Evolutionary conservation across 768 basidiomycete genomes (phyloP).

Genomic region (Hebeloma cylindrosporum): DNA sequence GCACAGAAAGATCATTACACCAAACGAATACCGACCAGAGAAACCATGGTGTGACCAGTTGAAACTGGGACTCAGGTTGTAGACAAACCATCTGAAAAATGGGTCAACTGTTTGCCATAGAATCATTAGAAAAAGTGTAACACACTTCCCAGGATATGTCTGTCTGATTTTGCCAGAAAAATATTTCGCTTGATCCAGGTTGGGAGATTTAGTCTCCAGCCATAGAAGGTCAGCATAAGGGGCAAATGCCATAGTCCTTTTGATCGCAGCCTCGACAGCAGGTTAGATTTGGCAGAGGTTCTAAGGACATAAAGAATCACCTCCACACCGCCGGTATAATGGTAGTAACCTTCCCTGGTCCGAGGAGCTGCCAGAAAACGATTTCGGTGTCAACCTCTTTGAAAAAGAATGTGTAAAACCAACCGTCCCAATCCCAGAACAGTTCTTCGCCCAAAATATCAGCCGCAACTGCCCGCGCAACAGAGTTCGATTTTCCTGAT

Average conservation of each 20-base stretch:
- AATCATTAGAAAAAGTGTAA: not conserved
- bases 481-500: constrained; percentile 66
- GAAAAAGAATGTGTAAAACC: constrained; percentile 25
- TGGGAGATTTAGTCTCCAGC: constrained; percentile 91
- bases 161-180: constrained; percentile 78
- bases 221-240: constrained; percentile 89
- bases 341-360: constrained; percentile 90
- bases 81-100: constrained; percentile 72
- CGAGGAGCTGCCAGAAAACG: constrained; percentile 61
- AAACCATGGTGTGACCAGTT: constrained; percentile 89
- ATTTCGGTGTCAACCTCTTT: constrained; percentile 2
- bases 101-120: not conserved
- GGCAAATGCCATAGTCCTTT: constrained; percentile 76
- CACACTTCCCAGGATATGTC: constrained; percentile 70
- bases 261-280: constrained; percentile 62
- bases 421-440: constrained; percentile 90
- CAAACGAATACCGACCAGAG: constrained; percentile 41
- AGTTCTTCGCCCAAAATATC: constrained; percentile 70
- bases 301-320: constrained; percentile 30
- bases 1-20: not conserved
- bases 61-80: constrained; percentile 92
- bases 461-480: constrained; percentile 70
- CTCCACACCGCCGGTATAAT: constrained; percentile 78
- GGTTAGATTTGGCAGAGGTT: constrained; percentile 2
- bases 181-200: constrained; percentile 73